phyloP scores from a whole-genome alignment of 2,329 filamentous ascomycete genomes.

The Huntiella decipiens region DNA sequence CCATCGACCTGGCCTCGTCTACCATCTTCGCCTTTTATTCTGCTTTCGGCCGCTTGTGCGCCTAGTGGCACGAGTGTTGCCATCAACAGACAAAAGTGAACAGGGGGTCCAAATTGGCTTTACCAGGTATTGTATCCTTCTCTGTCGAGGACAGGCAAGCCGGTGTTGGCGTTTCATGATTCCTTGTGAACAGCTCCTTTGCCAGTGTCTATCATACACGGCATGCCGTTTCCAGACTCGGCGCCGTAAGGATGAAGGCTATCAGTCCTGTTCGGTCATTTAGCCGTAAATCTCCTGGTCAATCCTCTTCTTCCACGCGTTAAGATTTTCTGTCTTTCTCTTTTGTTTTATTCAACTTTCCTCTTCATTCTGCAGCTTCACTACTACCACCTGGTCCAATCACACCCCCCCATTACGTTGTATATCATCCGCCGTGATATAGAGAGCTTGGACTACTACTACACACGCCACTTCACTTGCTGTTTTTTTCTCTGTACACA shows the following conservation, averaged over 20 bases:
- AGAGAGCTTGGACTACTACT: constrained; percentile 1
- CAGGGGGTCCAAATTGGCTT: constrained; percentile 1
- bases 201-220: too few species aligned
- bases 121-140: background rate
- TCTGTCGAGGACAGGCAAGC: background rate
- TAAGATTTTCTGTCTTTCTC: too few species aligned
- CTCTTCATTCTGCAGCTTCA: too few species aligned
- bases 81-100: background rate
- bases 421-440: background rate
- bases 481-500: background rate
- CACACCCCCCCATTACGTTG: background rate
- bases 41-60: background rate
- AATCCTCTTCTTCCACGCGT: too few species aligned
- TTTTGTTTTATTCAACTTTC: too few species aligned
- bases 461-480: background rate
- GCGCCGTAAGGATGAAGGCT: too few species aligned
- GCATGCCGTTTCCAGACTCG: too few species aligned
- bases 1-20: background rate
- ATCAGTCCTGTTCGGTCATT: too few species aligned
- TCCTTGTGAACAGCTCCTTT: background rate
- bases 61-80: background rate
- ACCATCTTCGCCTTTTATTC: background rate
- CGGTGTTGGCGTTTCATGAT: constrained; percentile 2
- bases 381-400: too few species aligned
- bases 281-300: too few species aligned